A percentile compares a stretch with the other conserved stretches of the same genome.
Evolutionary conservation across 73 alveolate genomes (phyloP).

Genomic region (Stentor roeselii): DNA sequence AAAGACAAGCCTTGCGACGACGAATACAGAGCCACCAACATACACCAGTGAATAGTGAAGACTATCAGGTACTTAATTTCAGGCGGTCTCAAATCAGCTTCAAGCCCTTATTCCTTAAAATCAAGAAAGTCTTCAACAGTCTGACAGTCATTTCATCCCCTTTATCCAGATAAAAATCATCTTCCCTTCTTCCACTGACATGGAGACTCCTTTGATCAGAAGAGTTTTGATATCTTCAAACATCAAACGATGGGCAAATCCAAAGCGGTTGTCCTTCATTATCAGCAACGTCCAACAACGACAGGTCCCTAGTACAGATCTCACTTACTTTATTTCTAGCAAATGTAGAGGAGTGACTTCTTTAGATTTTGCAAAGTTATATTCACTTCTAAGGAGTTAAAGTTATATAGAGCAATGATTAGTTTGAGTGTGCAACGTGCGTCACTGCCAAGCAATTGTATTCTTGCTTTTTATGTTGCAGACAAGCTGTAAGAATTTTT

Average conservation of each 20-base stretch:
- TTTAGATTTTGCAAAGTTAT: slow-evolving; percentile 63
- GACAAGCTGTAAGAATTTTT: no score
- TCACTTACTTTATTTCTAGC: slow-evolving; percentile 74
- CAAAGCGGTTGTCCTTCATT: slow-evolving; percentile 55
- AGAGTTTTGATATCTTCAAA: slow-evolving; percentile 57
- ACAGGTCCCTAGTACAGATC: slow-evolving; percentile 31
- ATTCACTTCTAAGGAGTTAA: slow-evolving; percentile 68
- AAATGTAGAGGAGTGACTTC: slow-evolving; percentile 92
- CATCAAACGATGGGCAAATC: slow-evolving; percentile 65
- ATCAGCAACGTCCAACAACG: slow-evolving; percentile 23
- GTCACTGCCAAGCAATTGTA: slow-evolving; percentile 91
- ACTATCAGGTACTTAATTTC: not conserved
- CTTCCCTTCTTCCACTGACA: slow-evolving; percentile 40
- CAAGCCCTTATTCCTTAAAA: not conserved
- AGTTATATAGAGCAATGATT: slow-evolving; percentile 72
- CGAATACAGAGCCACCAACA: not conserved
- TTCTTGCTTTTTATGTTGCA: no score
- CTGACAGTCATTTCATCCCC: not conserved
- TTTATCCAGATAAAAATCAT: slow-evolving; percentile 45
- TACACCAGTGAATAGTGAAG: not conserved
- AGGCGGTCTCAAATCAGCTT: slow-evolving; percentile 9
- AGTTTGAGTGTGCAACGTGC: slow-evolving; percentile 95
- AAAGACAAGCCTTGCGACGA: not conserved
- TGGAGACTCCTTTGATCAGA: slow-evolving; percentile 66
- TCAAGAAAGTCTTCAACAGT: not conserved